Conservation (phyloP, 192 early-diverging fungal genomes). For the Podila minutissima region DNA sequence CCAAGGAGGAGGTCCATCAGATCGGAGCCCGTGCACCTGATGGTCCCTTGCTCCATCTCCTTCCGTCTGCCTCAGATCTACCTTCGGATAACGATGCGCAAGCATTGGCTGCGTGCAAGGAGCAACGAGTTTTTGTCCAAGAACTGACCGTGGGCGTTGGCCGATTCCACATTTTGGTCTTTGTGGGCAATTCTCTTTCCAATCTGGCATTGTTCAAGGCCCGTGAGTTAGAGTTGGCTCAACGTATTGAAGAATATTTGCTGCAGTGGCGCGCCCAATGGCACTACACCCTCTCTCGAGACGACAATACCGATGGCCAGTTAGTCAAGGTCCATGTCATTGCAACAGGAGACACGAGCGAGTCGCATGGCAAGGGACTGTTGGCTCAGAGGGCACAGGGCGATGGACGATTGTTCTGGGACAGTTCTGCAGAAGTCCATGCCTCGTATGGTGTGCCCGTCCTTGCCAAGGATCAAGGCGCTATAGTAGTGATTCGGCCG, state of each 20-base stretch:
- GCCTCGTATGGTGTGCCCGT: conserved; percentile 28
- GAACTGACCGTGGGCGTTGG: too few relatives aligned
- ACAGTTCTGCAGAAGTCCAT: conserved; percentile 17
- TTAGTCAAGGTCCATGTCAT: conserved; percentile 34
- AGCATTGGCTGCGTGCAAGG: too few relatives aligned
- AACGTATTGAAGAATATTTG: conserved; percentile 3
- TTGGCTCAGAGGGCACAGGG: background rate
- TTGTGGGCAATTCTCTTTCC: too few relatives aligned
- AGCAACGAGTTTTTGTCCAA: too few relatives aligned
- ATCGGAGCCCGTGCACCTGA: background rate
- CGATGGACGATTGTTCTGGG: conserved; percentile 33
- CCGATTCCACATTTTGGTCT: too few relatives aligned
- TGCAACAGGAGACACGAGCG: background rate
- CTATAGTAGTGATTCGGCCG: conserved; percentile 34
- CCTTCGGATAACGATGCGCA: too few relatives aligned
- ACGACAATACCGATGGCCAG: background rate
- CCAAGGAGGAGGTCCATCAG: background rate
- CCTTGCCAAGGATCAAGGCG: background rate
- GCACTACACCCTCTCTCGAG: background rate
- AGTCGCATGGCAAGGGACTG: background rate
- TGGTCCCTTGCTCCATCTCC: background rate
- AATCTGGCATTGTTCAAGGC: background rate
- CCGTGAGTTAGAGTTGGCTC: conserved; percentile 5
- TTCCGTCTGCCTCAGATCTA: too few relatives aligned
- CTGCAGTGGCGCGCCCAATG: background rate